Evolutionary conservation across 768 basidiomycete species (phyloP), one percentile per base, ranked within the genome.

Genomic region (Mrakia frigida): DNA sequence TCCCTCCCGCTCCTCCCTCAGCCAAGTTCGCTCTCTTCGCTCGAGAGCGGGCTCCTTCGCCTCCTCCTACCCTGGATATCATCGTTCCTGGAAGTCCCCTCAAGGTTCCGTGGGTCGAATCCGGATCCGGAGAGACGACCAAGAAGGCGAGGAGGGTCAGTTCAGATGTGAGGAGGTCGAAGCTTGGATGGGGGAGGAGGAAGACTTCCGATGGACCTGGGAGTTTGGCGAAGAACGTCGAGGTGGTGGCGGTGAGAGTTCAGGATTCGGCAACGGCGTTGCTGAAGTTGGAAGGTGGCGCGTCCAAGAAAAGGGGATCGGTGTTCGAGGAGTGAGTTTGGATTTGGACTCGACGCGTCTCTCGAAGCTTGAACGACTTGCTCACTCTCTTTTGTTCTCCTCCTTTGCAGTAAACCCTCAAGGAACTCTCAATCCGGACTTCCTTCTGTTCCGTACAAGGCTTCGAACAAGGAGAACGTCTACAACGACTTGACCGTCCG

Each of bases 21-120:
- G 65, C 67, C 74, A 74, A 69, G 65, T 74, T 74, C 52, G 65
- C 74, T 21, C 63, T 39, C 6, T 74, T 74, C 28, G 73, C 73
- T 9, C 28, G 60, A 16, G 60, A 65, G 21, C 39, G 46, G 35
- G 33, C 73, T 11, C 41, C 39, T 28, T 33, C 71, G 6, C 33
- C 63, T 60, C 67, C 67, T 13, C 74, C 67, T 13, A 35, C 65
- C 3, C 21, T 39, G 0, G 65, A 37, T 2, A n/a, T 41, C 7
- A 46, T 68, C 52, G 46, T 37, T 18, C 67, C 65, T 2, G 28
- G 35, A 25, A 56, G 39, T 25, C 35, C 46, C 2, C 74, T 68
- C 28, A 18, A 35, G 35, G 37, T 52, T 6, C 37, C 67, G 6
- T 69, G 65, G 63, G 33, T 68, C 37, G 52, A 3, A 28, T 35